A percentile compares a stretch with the other conserved stretches of the same genome.
phyloP scores from a whole-genome alignment of 148 eudicot genomes.

The Linanthus parryae region DNA sequence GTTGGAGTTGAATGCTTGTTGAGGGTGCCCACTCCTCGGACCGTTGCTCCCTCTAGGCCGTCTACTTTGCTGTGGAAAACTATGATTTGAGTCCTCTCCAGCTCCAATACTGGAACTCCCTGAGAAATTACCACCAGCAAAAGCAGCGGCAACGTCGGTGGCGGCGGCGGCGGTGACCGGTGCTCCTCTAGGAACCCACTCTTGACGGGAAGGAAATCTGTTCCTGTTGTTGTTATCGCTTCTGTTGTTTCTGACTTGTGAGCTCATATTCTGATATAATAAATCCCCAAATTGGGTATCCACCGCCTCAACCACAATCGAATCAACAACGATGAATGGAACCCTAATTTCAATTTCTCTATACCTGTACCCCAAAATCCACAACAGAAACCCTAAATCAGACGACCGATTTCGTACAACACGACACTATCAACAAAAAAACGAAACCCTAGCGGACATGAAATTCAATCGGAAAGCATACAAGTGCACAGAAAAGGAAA shows the following conservation, averaged over 20 bases:
- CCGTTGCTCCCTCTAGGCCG: conserved; percentile 12
- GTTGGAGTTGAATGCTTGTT: no score
- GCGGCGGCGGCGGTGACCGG: conserved; percentile 3
- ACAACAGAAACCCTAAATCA: background rate
- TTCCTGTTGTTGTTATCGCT: conserved; percentile 47
- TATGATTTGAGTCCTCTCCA: conserved; percentile 20
- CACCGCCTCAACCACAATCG: background rate
- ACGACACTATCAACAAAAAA: no score
- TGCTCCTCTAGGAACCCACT: conserved; percentile 69
- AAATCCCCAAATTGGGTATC: background rate
- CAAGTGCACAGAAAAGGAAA: no score
- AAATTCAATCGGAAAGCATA: no score
- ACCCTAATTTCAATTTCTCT: background rate
- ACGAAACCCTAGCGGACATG: no score
- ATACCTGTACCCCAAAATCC: background rate
- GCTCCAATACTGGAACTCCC: no score
- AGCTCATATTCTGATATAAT: conserved; percentile 49
- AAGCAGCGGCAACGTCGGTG: conserved; percentile 16
- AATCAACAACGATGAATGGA: background rate
- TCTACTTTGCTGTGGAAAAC: conserved; percentile 10
- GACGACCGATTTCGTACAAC: no score
- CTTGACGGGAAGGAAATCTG: conserved; percentile 32
- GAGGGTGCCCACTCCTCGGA: no score
- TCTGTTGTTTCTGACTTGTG: conserved; percentile 39
- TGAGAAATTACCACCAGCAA: no score